Evolutionary conservation across 345 rosid species (phyloP).

Genomic region (Sisymbrium irio): DNA sequence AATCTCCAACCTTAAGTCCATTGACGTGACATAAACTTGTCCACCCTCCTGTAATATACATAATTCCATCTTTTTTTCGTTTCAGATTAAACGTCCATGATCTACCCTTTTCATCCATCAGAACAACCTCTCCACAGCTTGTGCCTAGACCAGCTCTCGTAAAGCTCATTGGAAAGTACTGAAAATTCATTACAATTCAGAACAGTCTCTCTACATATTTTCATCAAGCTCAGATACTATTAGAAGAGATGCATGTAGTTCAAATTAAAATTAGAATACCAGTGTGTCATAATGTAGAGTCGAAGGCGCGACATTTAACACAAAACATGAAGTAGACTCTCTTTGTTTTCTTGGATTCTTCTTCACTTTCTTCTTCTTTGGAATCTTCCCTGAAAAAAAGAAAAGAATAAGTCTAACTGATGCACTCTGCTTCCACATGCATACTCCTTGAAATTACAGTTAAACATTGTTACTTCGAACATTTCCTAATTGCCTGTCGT

Average conservation of each 20-base stretch:
- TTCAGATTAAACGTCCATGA: background rate
- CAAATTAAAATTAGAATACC: background rate
- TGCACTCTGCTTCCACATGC: background rate
- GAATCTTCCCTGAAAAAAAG: slow-evolving; percentile 5
- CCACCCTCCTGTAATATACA: slow-evolving; percentile 14
- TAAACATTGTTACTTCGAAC: background rate
- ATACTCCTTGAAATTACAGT: background rate
- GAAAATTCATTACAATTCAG: background rate
- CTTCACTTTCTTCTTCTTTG: background rate
- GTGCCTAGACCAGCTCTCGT: background rate
- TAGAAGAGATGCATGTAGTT: background rate
- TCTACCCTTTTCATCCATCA: slow-evolving; percentile 1
- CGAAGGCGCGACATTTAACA: background rate
- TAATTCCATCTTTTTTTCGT: background rate
- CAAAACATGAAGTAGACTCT: slow-evolving; percentile 1
- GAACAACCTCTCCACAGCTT: background rate
- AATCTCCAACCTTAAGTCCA: background rate
- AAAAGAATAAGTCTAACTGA: background rate
- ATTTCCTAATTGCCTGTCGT: too few relatives aligned
- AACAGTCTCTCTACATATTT: too few relatives aligned
- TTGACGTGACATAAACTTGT: slow-evolving; percentile 5
- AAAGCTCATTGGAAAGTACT: background rate
- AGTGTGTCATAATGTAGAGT: background rate
- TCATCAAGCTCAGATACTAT: background rate
- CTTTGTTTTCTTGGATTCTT: background rate